Evolutionary conservation across 352 stramenopile genomes (phyloP), one percentile per base, ranked within the genome.

Genomic region (Phytophthora meadii): DNA sequence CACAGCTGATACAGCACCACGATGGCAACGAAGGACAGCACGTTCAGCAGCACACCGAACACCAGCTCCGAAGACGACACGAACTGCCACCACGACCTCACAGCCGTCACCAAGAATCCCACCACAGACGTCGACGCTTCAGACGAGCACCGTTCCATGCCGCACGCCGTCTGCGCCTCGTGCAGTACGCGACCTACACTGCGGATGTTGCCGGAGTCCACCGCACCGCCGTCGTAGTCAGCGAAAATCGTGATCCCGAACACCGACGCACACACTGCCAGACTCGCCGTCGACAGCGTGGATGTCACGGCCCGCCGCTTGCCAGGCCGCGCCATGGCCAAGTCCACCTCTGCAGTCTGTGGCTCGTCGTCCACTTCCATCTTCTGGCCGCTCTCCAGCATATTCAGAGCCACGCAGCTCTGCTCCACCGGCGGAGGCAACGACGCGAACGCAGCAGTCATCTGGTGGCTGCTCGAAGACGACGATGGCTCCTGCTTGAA

Each of bases 171-270:
- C 15, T 81, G 68, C 5, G 85, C 71, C 54, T 84, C 86, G 54
- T 92, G 84, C 1, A 92, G 69, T 46, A 92, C 77, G 32, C 84
- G 84, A 0, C 81, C 81, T 8, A 82, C 67, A 3, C 82, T 67
- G 27, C 83, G 81, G 28, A 92, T 76, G 51, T 86, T 74, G 45
- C 65, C 57, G 19, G 74, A 65, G 24, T 77, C 51, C 5, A 68
- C 58, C 0, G 52, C 71, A 30, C 46, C 74, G 47, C 70, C 70
- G 5, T 90, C 80, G 50, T 75, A 79, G 59, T 92, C 81, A 0
- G 82, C 74, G 32, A 92, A 74, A 55, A 93, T 57, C 19, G 84
- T 92, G 56, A 93, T 78, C n/a, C 84, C 81, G 70, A 94, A 93
- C 59, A 93, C 75, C 1, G 85, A 93, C 19, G 82, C 82, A 34